These are phyloP conservation scores for Vanilla planifolia DNA, from an alignment of 106 monocot species.

Conservation along the genomic window DNA sequence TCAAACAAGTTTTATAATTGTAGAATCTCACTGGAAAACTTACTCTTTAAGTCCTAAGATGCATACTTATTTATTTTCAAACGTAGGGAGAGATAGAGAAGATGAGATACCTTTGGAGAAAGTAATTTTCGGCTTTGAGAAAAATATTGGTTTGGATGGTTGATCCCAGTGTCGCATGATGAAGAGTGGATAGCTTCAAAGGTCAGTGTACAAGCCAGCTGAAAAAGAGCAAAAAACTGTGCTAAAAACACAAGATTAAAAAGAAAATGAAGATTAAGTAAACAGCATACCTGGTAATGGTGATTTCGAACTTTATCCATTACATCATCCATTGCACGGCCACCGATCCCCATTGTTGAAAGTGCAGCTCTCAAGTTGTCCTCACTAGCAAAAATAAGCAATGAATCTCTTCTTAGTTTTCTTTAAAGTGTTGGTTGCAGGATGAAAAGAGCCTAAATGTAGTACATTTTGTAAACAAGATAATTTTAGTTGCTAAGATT, in stretches of 20 bases:
- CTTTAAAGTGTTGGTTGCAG: too few species aligned
- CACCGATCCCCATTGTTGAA: slow-evolving; percentile 65
- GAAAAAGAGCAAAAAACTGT: slow-evolving; percentile 10
- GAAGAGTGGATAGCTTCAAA: slow-evolving; percentile 69
- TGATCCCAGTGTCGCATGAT: slow-evolving; percentile 62
- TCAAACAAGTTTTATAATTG: too few species aligned
- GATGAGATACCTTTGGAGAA: slow-evolving; percentile 33
- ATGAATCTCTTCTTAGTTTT: too few species aligned
- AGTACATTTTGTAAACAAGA: too few species aligned
- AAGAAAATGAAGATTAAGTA: neutral
- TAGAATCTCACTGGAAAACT: too few species aligned
- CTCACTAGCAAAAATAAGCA: slow-evolving; percentile 39
- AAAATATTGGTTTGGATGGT: slow-evolving; percentile 66
- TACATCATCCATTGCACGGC: slow-evolving; percentile 65
- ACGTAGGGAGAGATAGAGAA: too few species aligned
- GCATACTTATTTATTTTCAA: too few species aligned
- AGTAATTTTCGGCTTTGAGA: slow-evolving; percentile 42
- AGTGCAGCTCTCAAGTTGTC: slow-evolving; percentile 89
- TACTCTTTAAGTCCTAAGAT: neutral
- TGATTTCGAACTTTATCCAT: slow-evolving; percentile 82
- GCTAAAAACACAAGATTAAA: too few species aligned
- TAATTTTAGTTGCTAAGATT: too few species aligned
- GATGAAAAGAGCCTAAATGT: too few species aligned
- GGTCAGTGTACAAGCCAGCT: slow-evolving; percentile 87
- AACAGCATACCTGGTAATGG: slow-evolving; percentile 68